Percentiles rank a stretch among this genome's conserved stretches.
Conservation (phyloP, 345 rosid genomes). For the Laguncularia racemosa region DNA sequence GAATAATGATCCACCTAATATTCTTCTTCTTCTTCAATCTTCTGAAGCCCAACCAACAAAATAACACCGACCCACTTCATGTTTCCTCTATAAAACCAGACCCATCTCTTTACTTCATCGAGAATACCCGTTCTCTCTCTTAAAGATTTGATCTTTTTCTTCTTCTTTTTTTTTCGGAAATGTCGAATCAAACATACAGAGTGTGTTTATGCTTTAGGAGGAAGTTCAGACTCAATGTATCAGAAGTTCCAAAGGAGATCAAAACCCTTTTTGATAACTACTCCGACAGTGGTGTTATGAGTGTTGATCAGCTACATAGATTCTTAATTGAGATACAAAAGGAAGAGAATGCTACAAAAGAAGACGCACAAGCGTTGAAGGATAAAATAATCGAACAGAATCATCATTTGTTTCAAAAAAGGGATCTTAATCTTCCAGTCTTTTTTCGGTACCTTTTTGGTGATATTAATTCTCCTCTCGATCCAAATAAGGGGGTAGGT, state of each 20-base stretch:
- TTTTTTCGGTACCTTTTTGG: constrained; percentile 48
- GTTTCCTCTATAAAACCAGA: no score
- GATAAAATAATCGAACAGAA: constrained; percentile 25
- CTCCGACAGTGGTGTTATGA: constrained; percentile 37
- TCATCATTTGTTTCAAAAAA: constrained; percentile 43
- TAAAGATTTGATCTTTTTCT: no score
- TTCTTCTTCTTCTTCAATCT: no score
- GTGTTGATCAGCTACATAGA: constrained; percentile 26
- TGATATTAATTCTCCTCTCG: constrained; percentile 28
- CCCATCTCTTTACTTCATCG: no score
- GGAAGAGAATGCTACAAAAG: constrained; percentile 24
- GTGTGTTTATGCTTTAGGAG: constrained; percentile 53
- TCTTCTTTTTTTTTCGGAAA: neutral
- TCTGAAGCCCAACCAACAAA: no score
- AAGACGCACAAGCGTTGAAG: constrained; percentile 43
- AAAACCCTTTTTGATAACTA: constrained; percentile 21
- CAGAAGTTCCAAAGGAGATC: constrained; percentile 38
- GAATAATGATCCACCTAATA: no score
- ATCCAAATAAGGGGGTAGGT: constrained; percentile 29
- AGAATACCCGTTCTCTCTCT: no score
- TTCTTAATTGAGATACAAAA: constrained; percentile 41
- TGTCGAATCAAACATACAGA: constrained; percentile 29
- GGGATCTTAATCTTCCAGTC: constrained; percentile 38
- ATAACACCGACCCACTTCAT: no score
- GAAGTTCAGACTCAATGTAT: constrained; percentile 29